phyloP scores from a whole-genome alignment of 768 basidiomycete species.

The Leccinum fibrillosum region DNA sequence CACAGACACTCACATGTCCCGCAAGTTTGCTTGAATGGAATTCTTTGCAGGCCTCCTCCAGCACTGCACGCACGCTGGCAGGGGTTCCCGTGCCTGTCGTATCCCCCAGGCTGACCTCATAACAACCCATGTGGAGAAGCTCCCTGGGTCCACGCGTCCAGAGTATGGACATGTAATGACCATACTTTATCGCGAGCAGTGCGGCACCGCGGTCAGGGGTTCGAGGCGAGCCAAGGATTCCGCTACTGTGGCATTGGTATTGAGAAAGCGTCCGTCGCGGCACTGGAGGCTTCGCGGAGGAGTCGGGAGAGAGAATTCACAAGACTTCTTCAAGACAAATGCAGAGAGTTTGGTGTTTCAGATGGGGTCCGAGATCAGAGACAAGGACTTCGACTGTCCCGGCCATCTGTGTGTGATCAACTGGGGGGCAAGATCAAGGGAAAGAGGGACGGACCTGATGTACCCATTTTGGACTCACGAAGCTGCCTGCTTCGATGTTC shows the following conservation, averaged over 20 bases:
- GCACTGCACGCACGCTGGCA: constrained; percentile 57
- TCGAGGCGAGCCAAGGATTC: constrained; percentile 67
- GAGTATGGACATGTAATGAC: constrained; percentile 83
- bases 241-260: constrained; percentile 71
- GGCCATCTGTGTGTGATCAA: constrained; percentile 63
- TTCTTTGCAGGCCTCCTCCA: constrained; percentile 64
- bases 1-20: constrained; percentile 42
- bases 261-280: constrained; percentile 89
- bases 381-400: constrained; percentile 74
- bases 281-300: constrained; percentile 37
- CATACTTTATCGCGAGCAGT: constrained; percentile 49
- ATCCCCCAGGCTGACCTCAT: constrained; percentile 89
- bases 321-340: constrained; percentile 70
- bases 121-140: constrained; percentile 87
- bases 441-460: constrained; percentile 58
- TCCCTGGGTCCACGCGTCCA: constrained; percentile 71
- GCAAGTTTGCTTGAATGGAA: constrained; percentile 69
- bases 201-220: constrained; percentile 45
- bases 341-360: constrained; percentile 68
- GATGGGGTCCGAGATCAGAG: constrained; percentile 45
- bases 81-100: constrained; percentile 89
- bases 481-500: constrained; percentile 69
- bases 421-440: not conserved
- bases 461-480: constrained; percentile 92
- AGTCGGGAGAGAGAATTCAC: constrained; percentile 42